phyloP scores from a whole-genome alignment of 768 basidiomycete genomes.

The Boletellus sp. region DNA sequence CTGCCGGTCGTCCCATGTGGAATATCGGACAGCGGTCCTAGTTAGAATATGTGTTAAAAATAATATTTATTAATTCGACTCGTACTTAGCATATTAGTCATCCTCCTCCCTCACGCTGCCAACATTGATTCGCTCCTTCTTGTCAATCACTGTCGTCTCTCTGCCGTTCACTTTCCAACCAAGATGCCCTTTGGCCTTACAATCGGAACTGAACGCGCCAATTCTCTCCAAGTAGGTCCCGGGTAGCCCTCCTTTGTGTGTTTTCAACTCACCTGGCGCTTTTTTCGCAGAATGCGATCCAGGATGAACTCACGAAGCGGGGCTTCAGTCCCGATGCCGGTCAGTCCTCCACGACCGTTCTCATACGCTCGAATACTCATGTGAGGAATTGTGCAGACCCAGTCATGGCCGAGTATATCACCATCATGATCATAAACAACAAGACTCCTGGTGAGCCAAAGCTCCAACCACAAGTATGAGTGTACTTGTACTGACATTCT shows the following conservation, averaged over 20 bases:
- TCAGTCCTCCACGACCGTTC: constrained; percentile 30
- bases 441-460: constrained; percentile 64
- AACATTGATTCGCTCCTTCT: constrained; percentile 23
- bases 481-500: constrained; percentile 6
- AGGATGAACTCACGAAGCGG: constrained; percentile 73
- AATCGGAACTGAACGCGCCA: constrained; percentile 76
- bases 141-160: constrained; percentile 27
- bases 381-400: constrained; percentile 47
- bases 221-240: constrained; percentile 57
- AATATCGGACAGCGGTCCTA: background rate
- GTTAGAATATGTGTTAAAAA: background rate
- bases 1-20: too few relatives aligned
- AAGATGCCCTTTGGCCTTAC: constrained; percentile 71
- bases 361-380: constrained; percentile 12
- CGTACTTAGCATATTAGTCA: constrained; percentile 27
- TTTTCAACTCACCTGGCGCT: constrained; percentile 12
- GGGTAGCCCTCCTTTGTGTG: background rate
- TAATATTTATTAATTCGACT: constrained; percentile 5
- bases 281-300: constrained; percentile 61
- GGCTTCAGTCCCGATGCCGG: constrained; percentile 76
- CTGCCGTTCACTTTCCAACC: constrained; percentile 15
- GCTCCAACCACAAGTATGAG: background rate
- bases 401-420: constrained; percentile 93
- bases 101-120: constrained; percentile 12
- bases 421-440: constrained; percentile 93